Evolutionary conservation across 169 alveolate genomes (phyloP).

Genomic region (Babesia bovis): DNA sequence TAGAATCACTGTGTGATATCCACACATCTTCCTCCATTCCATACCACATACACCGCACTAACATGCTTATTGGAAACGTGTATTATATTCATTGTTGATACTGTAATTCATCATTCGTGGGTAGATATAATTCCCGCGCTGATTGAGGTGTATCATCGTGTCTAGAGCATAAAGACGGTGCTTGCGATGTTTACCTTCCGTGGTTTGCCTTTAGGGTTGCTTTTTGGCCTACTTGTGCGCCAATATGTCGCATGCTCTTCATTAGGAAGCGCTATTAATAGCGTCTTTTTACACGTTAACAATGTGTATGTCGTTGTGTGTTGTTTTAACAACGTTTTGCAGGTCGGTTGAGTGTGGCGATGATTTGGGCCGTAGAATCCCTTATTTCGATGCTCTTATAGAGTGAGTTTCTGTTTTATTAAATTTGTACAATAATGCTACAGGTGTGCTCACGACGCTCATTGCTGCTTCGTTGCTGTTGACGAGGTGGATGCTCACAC

Average conservation of each 20-base stretch:
- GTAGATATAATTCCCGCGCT: neutral
- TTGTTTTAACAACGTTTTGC: neutral
- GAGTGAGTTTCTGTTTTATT: slow-evolving; percentile 7
- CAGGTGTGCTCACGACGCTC: slow-evolving; percentile 51
- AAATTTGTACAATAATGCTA: neutral
- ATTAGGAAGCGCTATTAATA: slow-evolving; percentile 22
- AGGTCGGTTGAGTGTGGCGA: slow-evolving; percentile 42
- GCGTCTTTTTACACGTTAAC: slow-evolving; percentile 48
- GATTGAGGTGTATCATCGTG: neutral
- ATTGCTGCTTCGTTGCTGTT: slow-evolving; percentile 51
- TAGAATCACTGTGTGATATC: neutral
- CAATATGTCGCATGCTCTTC: neutral
- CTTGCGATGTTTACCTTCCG: neutral
- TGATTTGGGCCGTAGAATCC: slow-evolving; percentile 5
- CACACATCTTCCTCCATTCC: neutral
- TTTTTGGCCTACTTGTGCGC: neutral
- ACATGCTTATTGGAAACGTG: neutral
- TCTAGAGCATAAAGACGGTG: neutral
- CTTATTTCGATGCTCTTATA: slow-evolving; percentile 49
- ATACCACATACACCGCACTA: neutral
- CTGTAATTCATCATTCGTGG: too few species aligned
- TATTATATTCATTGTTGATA: too few species aligned
- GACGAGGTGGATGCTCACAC: slow-evolving; percentile 51
- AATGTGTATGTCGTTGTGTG: slow-evolving; percentile 43
- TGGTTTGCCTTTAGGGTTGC: neutral